Base-by-base conservation (phyloP, 108 stramenopile genomes). In the Schizochytrium sp. region DNA sequence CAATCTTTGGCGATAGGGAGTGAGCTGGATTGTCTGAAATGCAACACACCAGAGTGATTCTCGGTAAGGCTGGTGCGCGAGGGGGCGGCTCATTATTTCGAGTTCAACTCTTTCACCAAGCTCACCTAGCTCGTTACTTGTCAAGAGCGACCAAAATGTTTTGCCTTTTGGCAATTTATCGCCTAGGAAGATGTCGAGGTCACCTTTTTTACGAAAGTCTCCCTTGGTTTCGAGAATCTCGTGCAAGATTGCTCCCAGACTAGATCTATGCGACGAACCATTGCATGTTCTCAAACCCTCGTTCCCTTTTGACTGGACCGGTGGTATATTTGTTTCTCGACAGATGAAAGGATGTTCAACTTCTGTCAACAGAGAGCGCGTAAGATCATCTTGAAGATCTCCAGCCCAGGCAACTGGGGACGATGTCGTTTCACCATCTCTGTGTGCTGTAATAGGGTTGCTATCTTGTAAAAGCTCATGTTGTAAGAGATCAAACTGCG, bases 1-100 rank as follows among this genome's bases (percentile, higher is more conserved):
- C 12, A 69, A 15, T 13, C 64, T 38, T 44, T 69, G 64, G 2
- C 64, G 12, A 38, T 69, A 8, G 12, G 64, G 64, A 15, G 10
- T 69, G 64, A 69, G 64, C 64, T 69, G 64, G 12, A 69, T 69
- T 8, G 64, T 69, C 5, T 44, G 64, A 8, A 69, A 44, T 7
- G 64, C 64, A 7, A 15, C 44, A 7, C 28, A 0, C 64, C 64
- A 69, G 12, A 69, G 64, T 13, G 64, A 12, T 38, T 69, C 64
- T 2, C 44, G 64, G 64, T 3, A 69, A 38, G 64, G 64, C 10
- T 44, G 44, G 2, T 38, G 44, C 10, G 64, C 64, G 64, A 13
- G 44, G 10, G 64, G 12, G 12, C 64, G 64, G 10, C 64, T 7
- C 0, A 69, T 38, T 38, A 38, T 69, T 44, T 69, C 12, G 12